phyloP scores from a whole-genome alignment of 2,329 filamentous ascomycete genomes.

The Cordyceps farinosa region DNA sequence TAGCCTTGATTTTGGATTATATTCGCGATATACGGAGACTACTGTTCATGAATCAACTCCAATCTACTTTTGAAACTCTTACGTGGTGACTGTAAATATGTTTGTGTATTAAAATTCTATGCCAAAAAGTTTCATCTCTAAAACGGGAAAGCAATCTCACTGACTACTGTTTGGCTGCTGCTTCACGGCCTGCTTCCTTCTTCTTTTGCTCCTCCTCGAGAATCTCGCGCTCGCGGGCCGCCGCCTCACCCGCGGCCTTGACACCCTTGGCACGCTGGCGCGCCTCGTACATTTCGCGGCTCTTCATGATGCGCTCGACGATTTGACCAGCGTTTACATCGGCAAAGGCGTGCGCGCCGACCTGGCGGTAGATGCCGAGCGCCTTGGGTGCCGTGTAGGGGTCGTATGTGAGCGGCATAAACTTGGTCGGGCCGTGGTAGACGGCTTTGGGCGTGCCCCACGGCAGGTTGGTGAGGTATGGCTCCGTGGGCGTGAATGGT shows the following conservation, averaged over 20 bases:
- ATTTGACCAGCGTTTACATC: conserved; percentile 91
- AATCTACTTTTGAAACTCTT: background rate
- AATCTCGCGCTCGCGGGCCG: conserved; percentile 58
- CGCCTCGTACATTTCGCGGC: conserved; percentile 83
- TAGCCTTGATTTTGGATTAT: conserved; percentile 1
- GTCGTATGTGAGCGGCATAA: conserved; percentile 77
- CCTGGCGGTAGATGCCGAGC: conserved; percentile 80
- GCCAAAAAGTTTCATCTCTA: background rate
- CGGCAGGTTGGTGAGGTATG: conserved; percentile 73
- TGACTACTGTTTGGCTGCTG: conserved; percentile 8
- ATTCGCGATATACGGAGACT: background rate
- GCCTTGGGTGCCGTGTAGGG: conserved; percentile 77
- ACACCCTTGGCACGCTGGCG: conserved; percentile 85
- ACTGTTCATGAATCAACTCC: background rate
- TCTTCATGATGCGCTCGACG: conserved; percentile 83
- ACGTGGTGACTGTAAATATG: background rate
- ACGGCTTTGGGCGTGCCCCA: conserved; percentile 73
- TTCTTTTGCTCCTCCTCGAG: conserved; percentile 56
- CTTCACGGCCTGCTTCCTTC: conserved; percentile 40
- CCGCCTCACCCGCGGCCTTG: conserved; percentile 74
- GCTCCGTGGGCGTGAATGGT: conserved; percentile 77
- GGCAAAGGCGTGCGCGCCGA: conserved; percentile 73
- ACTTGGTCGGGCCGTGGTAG: conserved; percentile 94
- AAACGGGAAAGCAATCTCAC: background rate
- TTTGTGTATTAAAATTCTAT: background rate